Conservation (phyloP, 371 early-diverging fungal genomes). For the Spiromyces aspiralis region DNA sequence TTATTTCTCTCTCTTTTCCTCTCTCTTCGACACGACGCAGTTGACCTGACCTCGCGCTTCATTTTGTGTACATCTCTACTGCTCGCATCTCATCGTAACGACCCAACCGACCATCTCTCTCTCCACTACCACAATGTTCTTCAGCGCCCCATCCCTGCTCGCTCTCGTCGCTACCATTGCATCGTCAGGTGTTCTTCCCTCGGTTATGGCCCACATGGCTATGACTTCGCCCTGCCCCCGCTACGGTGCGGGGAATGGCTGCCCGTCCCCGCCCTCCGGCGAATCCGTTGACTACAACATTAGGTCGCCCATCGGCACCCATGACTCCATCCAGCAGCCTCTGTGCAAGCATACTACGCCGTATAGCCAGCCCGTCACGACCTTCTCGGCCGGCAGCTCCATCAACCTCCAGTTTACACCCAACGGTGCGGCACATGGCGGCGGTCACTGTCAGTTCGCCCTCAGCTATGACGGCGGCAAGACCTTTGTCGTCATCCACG, state of each 20-base stretch:
- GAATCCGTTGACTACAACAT: conserved; percentile 13
- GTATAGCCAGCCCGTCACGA: conserved; percentile 6
- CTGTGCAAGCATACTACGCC: conserved; percentile 16
- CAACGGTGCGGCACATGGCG: conserved; percentile 26
- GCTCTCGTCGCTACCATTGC: not conserved
- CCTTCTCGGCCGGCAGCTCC: conserved; percentile 11
- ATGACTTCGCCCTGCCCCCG: conserved; percentile 18
- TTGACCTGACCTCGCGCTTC: too few relatives aligned
- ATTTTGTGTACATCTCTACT: too few relatives aligned
- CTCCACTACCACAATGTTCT: not conserved
- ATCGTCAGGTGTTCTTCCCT: too few relatives aligned
- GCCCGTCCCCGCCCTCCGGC: conserved; percentile 11
- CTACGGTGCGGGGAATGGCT: conserved; percentile 4
- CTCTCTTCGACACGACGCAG: too few relatives aligned
- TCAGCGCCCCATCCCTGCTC: not conserved
- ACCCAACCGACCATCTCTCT: too few relatives aligned
- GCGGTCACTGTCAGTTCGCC: conserved; percentile 50
- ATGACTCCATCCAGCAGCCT: conserved; percentile 1
- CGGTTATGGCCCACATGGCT: conserved; percentile 15
- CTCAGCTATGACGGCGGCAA: conserved; percentile 41
- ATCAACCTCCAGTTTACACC: conserved; percentile 7
- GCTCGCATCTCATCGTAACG: too few relatives aligned
- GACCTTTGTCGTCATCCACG: conserved; percentile 35
- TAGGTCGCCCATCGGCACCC: conserved; percentile 5
- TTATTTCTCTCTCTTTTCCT: too few relatives aligned